Base-by-base conservation (phyloP, 176 grass and related monocot genomes). In the Pharus latifolius region DNA sequence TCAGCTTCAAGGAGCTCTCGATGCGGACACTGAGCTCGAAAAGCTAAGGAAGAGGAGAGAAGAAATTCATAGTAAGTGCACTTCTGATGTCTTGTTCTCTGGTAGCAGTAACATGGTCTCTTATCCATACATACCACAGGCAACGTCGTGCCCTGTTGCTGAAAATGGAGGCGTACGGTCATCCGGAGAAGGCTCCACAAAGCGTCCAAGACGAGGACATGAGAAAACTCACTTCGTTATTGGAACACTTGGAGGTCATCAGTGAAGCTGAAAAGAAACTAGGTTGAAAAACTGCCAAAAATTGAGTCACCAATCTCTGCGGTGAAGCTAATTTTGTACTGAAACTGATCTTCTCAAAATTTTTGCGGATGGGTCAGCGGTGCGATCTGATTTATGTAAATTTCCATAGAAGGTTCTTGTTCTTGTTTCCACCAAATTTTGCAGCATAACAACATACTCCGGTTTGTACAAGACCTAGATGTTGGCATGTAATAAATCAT, bases 1-100 rank as follows among this genome's bases (percentile, higher is more conserved):
- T 60, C 76, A 97, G 71, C 92, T 96, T 23, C 88, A 89, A 80
- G 93, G 89, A 54, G 87, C 86, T 72, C 71, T 97, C 15, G 83
- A 97, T 83, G 60, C 86, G 19, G 86, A 92, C 49, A 83, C 66
- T 16, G 93, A 97, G 72, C 72, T n/a, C 2, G 86, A 92, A 71
- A 97, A 97, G 61, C 81, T 97, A 19, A 78, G 77, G 56, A 92
- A 97, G 56, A 92, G 79, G 51, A 92, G 75, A 76, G 83, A 90
- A 14, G 86, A 90, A 68, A 84, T 84, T 43, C 69, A 87, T 27
- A 87, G 93, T 97, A 70, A 50, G 77, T 77, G 56, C 3, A n/a
- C n/a, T n/a, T n/a, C n/a, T n/a, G n/a, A n/a, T 13, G 3, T 65
- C 23, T 72, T 57, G 32, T 48, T 53, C 4, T 29, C 20, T 53